Conservation (phyloP, 371 early-diverging fungal genomes). For the Actinomucor elegans region DNA sequence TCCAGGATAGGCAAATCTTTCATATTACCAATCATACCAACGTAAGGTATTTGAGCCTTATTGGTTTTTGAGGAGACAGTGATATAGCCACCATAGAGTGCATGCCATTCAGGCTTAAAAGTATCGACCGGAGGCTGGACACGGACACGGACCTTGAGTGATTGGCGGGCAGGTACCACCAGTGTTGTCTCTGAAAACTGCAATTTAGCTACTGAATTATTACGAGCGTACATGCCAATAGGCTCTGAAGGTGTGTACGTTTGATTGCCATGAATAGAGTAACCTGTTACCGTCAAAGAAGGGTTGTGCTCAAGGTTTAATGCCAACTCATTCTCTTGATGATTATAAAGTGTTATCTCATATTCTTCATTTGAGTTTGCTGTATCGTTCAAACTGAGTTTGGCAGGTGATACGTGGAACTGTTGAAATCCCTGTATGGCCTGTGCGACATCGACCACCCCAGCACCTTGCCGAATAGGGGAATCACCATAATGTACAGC, state of each 20-base stretch:
- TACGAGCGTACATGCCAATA: constrained; percentile 5
- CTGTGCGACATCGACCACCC: constrained; percentile 62
- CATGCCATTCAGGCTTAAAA: constrained; percentile 4
- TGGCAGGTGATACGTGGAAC: constrained; percentile 58
- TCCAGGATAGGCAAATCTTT: constrained; percentile 22
- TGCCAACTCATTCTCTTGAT: constrained; percentile 33
- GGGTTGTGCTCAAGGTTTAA: constrained; percentile 27
- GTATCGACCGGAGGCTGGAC: constrained; percentile 40
- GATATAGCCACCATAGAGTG: constrained; percentile 31
- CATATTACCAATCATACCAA: constrained; percentile 37
- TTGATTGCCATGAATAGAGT: neutral
- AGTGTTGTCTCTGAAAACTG: constrained; percentile 23
- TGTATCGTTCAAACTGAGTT: constrained; percentile 66
- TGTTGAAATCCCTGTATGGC: constrained; percentile 49
- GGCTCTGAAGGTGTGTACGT: constrained; percentile 15
- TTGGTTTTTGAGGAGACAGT: neutral
- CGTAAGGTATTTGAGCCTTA: constrained; percentile 21
- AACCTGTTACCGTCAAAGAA: constrained; percentile 38
- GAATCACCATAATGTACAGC: constrained; percentile 29
- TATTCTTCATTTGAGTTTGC: constrained; percentile 29
- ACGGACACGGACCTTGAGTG: constrained; percentile 29
- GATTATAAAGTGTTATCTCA: constrained; percentile 55
- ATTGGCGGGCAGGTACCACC: constrained; percentile 35
- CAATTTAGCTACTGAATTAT: constrained; percentile 26
- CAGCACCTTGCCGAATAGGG: constrained; percentile 67